Evolutionary conservation across 768 basidiomycete genomes (phyloP).

Genomic region (Agrocybe chaxingu): DNA sequence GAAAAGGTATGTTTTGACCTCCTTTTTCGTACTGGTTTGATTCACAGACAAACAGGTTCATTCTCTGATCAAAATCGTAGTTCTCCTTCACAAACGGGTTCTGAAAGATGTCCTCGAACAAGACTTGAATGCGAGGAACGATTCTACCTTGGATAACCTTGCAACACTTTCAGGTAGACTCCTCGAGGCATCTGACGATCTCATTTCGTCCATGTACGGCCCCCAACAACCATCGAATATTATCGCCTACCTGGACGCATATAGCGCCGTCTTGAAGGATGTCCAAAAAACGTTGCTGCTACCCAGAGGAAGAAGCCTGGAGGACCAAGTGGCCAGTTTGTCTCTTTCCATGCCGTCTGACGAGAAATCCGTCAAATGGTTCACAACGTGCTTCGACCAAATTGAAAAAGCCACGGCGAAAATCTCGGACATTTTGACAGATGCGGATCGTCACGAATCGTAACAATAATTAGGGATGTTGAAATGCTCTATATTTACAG

Average conservation of each 20-base stretch:
- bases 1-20: constrained; percentile 44
- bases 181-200: constrained; percentile 58
- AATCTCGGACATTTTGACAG: constrained; percentile 24
- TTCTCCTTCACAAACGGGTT: constrained; percentile 62
- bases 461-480: no score
- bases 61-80: constrained; percentile 54
- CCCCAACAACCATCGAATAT: constrained; percentile 54
- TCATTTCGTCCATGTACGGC: constrained; percentile 62
- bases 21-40: constrained; percentile 1
- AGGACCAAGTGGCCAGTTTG: constrained; percentile 26
- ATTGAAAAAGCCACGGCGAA: constrained; percentile 41
- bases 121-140: constrained; percentile 9
- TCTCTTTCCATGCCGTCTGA: constrained; percentile 21
- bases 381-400: constrained; percentile 61
- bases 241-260: constrained; percentile 31
- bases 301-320: constrained; percentile 22
- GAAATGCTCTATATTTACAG: not conserved
- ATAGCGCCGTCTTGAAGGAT: constrained; percentile 32
- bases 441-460: not conserved
- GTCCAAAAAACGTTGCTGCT: constrained; percentile 30
- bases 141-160: constrained; percentile 46
- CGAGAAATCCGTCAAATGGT: constrained; percentile 53
- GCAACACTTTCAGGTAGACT: constrained; percentile 47
- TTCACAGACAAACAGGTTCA: constrained; percentile 41
- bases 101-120: constrained; percentile 44